Conservation (phyloP, 345 rosid genomes). For the Melastoma malabathricum region DNA sequence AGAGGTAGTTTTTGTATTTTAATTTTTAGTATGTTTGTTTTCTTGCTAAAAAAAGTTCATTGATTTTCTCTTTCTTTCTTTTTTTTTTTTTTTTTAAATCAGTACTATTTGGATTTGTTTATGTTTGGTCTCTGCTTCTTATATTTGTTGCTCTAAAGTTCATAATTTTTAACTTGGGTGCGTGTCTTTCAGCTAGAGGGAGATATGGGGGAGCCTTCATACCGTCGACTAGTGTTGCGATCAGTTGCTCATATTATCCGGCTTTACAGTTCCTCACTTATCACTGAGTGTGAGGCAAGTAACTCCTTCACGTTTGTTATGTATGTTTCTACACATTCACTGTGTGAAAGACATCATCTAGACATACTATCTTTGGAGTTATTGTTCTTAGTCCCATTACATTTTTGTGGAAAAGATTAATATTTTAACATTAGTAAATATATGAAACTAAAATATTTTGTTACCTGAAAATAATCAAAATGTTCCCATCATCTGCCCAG, state of each 20-base stretch:
- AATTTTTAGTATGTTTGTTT: neutral
- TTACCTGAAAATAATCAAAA: no score
- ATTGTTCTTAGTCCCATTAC: no score
- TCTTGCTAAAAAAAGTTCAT: neutral
- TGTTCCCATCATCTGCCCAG: no score
- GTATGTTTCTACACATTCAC: neutral
- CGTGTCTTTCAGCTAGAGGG: conserved; percentile 63
- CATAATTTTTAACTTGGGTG: conserved; percentile 7
- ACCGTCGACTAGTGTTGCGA: conserved; percentile 90
- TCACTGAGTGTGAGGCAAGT: conserved; percentile 90
- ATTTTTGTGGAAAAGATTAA: no score
- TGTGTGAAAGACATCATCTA: no score
- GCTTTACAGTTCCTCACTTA: conserved; percentile 77
- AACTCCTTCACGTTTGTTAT: conserved; percentile 6
- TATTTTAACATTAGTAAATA: no score
- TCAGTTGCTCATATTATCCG: conserved; percentile 93
- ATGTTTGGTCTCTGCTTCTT: neutral
- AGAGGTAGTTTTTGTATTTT: conserved; percentile 48
- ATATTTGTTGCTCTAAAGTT: conserved; percentile 7
- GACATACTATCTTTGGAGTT: no score
- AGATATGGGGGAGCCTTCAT: conserved; percentile 90
- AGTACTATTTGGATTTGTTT: neutral
- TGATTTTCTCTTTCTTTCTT: neutral
- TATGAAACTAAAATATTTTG: no score
- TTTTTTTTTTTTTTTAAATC: neutral